A percentile compares a stretch with the other conserved stretches of the same genome.
These are phyloP conservation scores for Colletotrichum eremochloae DNA, from an alignment of 2,329 filamentous ascomycete genomes.

Conservation along the genomic window DNA sequence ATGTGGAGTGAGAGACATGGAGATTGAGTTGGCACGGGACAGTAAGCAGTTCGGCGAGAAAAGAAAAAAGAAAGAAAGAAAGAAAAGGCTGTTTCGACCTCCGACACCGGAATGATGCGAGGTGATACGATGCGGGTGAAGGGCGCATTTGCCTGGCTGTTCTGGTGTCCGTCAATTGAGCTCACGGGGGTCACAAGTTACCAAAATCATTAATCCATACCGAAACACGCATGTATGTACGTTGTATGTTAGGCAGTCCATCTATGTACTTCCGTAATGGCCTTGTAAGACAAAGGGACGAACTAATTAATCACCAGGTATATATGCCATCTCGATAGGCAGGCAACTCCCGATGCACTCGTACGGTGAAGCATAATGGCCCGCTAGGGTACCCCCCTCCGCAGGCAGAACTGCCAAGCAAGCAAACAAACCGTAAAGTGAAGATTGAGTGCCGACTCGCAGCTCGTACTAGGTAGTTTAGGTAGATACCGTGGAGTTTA, in stretches of 20 bases:
- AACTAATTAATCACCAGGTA: constrained; percentile 1
- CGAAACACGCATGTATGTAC: neutral
- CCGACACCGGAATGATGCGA: neutral
- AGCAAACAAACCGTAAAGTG: neutral
- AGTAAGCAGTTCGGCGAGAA: too few relatives aligned
- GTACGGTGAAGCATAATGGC: neutral
- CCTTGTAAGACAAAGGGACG: constrained; percentile 12
- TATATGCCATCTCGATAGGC: neutral
- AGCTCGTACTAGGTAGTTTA: neutral
- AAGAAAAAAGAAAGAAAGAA: too few relatives aligned
- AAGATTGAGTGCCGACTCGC: constrained; percentile 11
- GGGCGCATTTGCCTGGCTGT: constrained; percentile 7
- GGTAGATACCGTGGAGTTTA: too few relatives aligned
- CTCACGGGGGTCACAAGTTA: neutral
- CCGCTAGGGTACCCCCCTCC: constrained; percentile 5
- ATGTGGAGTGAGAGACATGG: neutral
- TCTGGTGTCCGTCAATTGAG: constrained; percentile 1
- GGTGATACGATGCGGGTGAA: constrained; percentile 5
- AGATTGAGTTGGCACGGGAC: neutral
- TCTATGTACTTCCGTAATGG: neutral
- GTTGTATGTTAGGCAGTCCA: too few relatives aligned
- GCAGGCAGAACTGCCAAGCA: neutral
- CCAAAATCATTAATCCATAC: neutral
- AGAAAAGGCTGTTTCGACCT: neutral
- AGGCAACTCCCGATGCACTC: too few relatives aligned